Evolutionary conservation across 805 yeast genomes (phyloP).

Genomic region (Diddensiella transvaalensis): DNA sequence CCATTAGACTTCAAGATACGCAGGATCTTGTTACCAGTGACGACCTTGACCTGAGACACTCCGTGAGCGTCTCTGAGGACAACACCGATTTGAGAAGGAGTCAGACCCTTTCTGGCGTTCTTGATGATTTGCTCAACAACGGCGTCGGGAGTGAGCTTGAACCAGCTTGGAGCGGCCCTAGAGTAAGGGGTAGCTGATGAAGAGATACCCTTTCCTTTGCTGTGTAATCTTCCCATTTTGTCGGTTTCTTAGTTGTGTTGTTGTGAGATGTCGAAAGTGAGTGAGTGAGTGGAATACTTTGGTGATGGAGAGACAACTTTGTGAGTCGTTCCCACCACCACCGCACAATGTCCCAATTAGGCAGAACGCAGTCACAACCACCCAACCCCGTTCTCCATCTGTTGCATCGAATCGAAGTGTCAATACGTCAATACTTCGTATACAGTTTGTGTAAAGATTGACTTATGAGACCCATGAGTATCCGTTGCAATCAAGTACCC

Average conservation of each 20-base stretch:
- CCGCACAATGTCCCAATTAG: not conserved
- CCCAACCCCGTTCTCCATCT: no score
- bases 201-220: conserved; percentile 99
- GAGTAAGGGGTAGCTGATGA: conserved; percentile 99
- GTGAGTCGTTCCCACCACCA: not conserved
- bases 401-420: no score
- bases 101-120: conserved; percentile 99
- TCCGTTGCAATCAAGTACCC: no score
- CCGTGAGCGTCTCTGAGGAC: conserved; percentile 99
- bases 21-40: conserved; percentile 98
- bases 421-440: no score
- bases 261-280: not conserved
- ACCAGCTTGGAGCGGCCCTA: conserved; percentile 99
- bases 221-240: conserved; percentile 99
- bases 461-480: no score
- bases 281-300: not conserved
- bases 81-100: conserved; percentile 99
- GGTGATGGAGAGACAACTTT: not conserved
- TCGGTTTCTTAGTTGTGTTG: conserved; percentile 32
- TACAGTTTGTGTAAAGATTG: no score
- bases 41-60: conserved; percentile 94
- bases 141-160: conserved; percentile 92
- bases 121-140: conserved; percentile 98
- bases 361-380: not conserved
- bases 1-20: conserved; percentile 99